A percentile compares a stretch with the other conserved stretches of the same genome.
These are phyloP conservation scores for Onygenales sp. DNA, from an alignment of 2,329 filamentous ascomycete genomes.

Conservation along the genomic window DNA sequence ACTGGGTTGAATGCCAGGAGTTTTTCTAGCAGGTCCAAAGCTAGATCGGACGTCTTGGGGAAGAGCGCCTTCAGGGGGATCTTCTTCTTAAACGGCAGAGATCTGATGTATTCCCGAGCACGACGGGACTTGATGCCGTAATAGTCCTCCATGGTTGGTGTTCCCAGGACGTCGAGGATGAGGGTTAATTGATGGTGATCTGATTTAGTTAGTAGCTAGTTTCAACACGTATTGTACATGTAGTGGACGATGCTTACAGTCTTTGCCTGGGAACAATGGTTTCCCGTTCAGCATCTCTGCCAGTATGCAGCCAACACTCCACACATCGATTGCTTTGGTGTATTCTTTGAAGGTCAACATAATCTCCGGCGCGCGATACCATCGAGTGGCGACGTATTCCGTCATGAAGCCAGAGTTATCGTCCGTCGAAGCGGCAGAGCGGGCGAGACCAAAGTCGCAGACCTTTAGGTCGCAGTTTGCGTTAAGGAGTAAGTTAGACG, in stretches of 20 bases:
- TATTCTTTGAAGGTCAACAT: conserved; percentile 99
- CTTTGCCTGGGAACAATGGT: conserved; percentile 94
- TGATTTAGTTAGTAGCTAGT: conserved; percentile 26
- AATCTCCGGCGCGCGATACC: conserved; percentile 98
- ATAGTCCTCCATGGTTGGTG: conserved; percentile 99
- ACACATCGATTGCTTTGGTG: conserved; percentile 98
- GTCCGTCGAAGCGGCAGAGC: conserved; percentile 91
- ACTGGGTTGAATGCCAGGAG: conserved; percentile 95
- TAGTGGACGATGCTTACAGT: conserved; percentile 56
- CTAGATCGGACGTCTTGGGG: conserved; percentile 97
- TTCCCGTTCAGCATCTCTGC: conserved; percentile 99
- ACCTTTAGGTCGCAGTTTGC: conserved; percentile 99
- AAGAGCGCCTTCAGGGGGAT: conserved; percentile 95
- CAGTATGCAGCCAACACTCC: conserved; percentile 96
- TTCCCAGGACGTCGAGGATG: conserved; percentile 93
- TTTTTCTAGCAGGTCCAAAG: conserved; percentile 88
- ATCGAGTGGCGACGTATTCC: conserved; percentile 97
- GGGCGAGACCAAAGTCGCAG: conserved; percentile 93
- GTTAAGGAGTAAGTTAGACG: conserved; percentile 91
- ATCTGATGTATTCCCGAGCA: conserved; percentile 95
- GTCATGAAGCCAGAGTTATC: conserved; percentile 99
- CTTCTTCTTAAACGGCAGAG: conserved; percentile 99
- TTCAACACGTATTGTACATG: neutral
- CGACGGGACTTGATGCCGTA: conserved; percentile 98
- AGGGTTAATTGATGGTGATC: conserved; percentile 97